These are phyloP conservation scores for Mucor mucedo DNA, from an alignment of 371 early-diverging fungal species.

Conservation along the genomic window DNA sequence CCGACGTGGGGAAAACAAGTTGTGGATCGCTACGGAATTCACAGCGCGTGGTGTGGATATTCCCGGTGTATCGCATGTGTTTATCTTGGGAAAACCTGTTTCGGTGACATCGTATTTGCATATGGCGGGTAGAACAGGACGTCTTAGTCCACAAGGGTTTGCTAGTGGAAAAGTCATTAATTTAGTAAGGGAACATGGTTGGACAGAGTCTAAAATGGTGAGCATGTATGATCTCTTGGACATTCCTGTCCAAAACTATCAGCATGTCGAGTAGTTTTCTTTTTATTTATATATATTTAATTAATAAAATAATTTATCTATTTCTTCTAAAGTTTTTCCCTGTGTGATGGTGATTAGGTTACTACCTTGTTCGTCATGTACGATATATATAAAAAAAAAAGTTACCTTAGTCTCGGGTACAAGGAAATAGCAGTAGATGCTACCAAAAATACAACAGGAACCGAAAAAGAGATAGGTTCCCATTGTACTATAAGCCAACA, in stretches of 20 bases:
- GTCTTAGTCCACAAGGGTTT: constrained; percentile 55
- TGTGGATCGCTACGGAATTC: constrained; percentile 77
- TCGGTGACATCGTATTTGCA: constrained; percentile 75
- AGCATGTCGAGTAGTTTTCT: constrained; percentile 39
- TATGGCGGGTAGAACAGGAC: constrained; percentile 83
- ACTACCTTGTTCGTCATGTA: background rate
- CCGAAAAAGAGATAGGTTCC: constrained; percentile 55
- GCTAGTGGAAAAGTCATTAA: constrained; percentile 64
- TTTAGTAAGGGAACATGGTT: constrained; percentile 55
- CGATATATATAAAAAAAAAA: too few species aligned
- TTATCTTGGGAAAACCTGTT: constrained; percentile 75
- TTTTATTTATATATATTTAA: background rate
- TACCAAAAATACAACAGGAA: constrained; percentile 28
- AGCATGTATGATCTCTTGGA: constrained; percentile 47
- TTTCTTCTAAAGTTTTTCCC: constrained; percentile 42
- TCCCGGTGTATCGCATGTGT: constrained; percentile 83
- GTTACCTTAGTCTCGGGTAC: constrained; percentile 42
- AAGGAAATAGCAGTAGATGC: constrained; percentile 26
- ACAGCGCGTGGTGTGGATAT: constrained; percentile 90
- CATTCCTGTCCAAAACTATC: constrained; percentile 34
- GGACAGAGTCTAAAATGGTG: constrained; percentile 38
- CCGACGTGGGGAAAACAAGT: constrained; percentile 2
- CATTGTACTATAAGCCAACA: constrained; percentile 36
- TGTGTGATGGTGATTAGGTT: background rate
- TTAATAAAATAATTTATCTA: constrained; percentile 25